Evolutionary conservation across 148 eudicot species (phyloP).

Genomic region (Euryodendron excelsum): DNA sequence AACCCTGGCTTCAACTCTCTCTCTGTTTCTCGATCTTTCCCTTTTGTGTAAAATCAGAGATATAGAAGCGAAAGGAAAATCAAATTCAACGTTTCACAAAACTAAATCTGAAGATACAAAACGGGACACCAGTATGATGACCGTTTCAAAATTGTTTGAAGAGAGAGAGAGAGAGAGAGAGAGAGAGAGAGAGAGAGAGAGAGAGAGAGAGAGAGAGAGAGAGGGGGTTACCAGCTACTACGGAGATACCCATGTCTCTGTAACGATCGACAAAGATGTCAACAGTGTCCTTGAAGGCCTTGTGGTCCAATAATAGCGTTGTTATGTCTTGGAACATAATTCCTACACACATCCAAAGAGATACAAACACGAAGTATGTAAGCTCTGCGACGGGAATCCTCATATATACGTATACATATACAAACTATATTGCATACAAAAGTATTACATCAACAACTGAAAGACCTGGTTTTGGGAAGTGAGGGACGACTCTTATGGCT

Average conservation of each 20-base stretch:
- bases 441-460: not conserved
- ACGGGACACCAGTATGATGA: no score
- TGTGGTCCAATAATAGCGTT: constrained; percentile 74
- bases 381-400: constrained; percentile 8
- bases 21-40: no score
- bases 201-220: not conserved
- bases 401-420: not conserved
- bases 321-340: constrained; percentile 99
- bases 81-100: no score
- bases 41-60: no score
- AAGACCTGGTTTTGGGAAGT: constrained; percentile 90
- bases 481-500: constrained; percentile 80
- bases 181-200: not conserved
- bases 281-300: constrained; percentile 74
- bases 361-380: not conserved
- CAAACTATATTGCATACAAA: not conserved
- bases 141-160: no score
- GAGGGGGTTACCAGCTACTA: constrained; percentile 91
- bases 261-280: constrained; percentile 94
- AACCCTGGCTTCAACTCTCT: not conserved
- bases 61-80: no score
- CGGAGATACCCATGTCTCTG: constrained; percentile 78
- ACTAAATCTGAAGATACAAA: no score
- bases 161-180: not conserved
- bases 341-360: constrained; percentile 35